A percentile compares a stretch with the other conserved stretches of the same genome.
phyloP scores from a whole-genome alignment of 2,329 filamentous ascomycete species.

The Penicillium sp. region DNA sequence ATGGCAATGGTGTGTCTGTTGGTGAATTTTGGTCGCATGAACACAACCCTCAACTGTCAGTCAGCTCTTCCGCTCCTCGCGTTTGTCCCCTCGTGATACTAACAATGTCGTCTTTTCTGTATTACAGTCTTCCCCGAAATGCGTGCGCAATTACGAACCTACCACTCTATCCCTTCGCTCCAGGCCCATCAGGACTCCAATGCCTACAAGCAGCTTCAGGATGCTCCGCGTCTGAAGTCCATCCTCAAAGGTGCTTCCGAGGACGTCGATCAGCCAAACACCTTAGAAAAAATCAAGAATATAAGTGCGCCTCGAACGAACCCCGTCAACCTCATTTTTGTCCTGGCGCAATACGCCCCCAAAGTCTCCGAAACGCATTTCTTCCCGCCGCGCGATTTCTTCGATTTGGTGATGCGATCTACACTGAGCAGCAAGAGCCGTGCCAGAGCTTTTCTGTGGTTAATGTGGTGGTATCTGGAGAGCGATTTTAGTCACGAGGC shows the following conservation, averaged over 20 bases:
- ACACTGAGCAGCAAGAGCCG: constrained; percentile 80
- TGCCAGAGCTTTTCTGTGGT: constrained; percentile 88
- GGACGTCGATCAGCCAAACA: constrained; percentile 81
- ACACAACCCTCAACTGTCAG: constrained; percentile 95
- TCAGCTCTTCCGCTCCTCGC: constrained; percentile 42
- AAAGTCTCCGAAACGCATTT: constrained; percentile 96
- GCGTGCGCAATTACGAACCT: constrained; percentile 95
- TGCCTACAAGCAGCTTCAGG: constrained; percentile 96
- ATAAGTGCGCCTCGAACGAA: constrained; percentile 78
- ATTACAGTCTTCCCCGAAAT: constrained; percentile 93
- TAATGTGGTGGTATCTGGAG: constrained; percentile 99
- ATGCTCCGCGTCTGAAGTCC: constrained; percentile 92
- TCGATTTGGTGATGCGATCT: constrained; percentile 92
- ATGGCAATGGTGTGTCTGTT: constrained; percentile 99
- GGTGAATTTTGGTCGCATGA: constrained; percentile 98
- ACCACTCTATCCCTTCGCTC: constrained; percentile 94
- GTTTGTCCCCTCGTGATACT: constrained; percentile 4
- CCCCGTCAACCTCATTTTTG: constrained; percentile 94
- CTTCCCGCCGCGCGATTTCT: constrained; percentile 82
- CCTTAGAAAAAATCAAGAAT: constrained; percentile 79
- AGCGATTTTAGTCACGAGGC: constrained; percentile 91
- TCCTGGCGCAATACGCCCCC: constrained; percentile 85
- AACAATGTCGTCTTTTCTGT: neutral
- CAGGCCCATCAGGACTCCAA: constrained; percentile 94
- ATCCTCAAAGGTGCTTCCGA: constrained; percentile 97